Percentiles rank a stretch among this genome's conserved stretches.
Conservation (phyloP, 108 stramenopile genomes). For the Cyclotella kingstonii region DNA sequence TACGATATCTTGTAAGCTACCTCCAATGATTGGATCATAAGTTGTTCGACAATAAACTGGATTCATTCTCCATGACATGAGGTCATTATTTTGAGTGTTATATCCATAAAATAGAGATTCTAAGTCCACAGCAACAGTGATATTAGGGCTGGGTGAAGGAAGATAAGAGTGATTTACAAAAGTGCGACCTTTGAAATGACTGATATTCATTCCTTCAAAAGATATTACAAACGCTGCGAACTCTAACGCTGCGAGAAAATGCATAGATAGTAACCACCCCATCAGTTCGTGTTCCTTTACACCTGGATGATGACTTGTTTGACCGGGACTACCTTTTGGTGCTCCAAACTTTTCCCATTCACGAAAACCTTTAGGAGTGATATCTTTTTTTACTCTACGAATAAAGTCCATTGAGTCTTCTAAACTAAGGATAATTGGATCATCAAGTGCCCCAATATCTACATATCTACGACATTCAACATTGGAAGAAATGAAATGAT, state of each 20-base stretch:
- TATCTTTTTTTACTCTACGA: conserved; percentile 34
- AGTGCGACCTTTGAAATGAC: background rate
- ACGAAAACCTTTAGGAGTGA: conserved; percentile 56
- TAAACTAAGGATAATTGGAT: conserved; percentile 50
- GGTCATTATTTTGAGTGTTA: background rate
- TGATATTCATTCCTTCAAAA: background rate
- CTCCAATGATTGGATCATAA: conserved; percentile 59
- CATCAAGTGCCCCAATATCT: conserved; percentile 18
- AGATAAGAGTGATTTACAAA: background rate
- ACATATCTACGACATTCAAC: conserved; percentile 14
- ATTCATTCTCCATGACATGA: conserved; percentile 51
- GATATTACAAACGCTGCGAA: conserved; percentile 6
- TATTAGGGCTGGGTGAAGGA: conserved; percentile 3
- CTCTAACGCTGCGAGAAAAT: conserved; percentile 62
- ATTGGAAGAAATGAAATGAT: background rate
- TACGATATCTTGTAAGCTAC: conserved; percentile 37
- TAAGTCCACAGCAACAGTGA: conserved; percentile 1
- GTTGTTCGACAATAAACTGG: conserved; percentile 60
- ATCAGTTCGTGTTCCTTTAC: conserved; percentile 66
- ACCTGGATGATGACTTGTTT: conserved; percentile 63
- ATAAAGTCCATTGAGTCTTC: conserved; percentile 50
- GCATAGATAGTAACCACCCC: conserved; percentile 69
- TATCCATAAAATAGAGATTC: conserved; percentile 36
- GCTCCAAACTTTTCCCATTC: conserved; percentile 70
- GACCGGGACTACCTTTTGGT: conserved; percentile 61